phyloP scores from a whole-genome alignment of 1,139 yeast genomes.

The Protomyces lactucae-debilis region DNA sequence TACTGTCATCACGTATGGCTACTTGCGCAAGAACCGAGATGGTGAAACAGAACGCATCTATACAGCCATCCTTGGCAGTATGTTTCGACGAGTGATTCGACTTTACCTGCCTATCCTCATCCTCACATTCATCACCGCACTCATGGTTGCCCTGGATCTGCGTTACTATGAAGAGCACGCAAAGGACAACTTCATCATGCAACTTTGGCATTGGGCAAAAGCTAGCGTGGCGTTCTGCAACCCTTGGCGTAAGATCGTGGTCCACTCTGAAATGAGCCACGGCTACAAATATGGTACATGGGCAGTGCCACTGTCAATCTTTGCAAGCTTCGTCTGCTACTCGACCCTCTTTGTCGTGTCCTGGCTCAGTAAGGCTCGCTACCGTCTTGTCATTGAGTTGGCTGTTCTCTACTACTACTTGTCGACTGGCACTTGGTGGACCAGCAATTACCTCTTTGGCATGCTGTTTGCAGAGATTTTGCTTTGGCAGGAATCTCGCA shows the following conservation, averaged over 20 bases:
- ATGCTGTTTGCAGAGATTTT: background rate
- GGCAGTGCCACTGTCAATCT: background rate
- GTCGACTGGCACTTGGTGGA: background rate
- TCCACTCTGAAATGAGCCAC: background rate
- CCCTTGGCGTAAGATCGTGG: background rate
- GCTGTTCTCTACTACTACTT: background rate
- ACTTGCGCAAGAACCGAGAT: background rate
- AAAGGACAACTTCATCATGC: background rate
- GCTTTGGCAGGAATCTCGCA: no score
- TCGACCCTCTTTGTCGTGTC: background rate
- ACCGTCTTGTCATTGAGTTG: background rate
- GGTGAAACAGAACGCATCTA: background rate
- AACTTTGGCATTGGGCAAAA: constrained; percentile 1
- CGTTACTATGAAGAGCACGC: background rate
- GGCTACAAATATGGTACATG: background rate
- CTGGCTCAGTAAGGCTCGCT: background rate
- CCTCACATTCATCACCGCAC: background rate
- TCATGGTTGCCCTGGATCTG: background rate
- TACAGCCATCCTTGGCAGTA: background rate
- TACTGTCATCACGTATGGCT: constrained; percentile 1
- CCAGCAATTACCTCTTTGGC: background rate
- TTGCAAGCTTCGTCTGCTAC: background rate
- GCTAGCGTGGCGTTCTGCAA: background rate
- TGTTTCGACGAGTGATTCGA: constrained; percentile 8
- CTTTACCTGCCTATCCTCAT: constrained; percentile 3